phyloP scores from a whole-genome alignment of 352 stramenopile species.

The Pseudoperonospora humuli region DNA sequence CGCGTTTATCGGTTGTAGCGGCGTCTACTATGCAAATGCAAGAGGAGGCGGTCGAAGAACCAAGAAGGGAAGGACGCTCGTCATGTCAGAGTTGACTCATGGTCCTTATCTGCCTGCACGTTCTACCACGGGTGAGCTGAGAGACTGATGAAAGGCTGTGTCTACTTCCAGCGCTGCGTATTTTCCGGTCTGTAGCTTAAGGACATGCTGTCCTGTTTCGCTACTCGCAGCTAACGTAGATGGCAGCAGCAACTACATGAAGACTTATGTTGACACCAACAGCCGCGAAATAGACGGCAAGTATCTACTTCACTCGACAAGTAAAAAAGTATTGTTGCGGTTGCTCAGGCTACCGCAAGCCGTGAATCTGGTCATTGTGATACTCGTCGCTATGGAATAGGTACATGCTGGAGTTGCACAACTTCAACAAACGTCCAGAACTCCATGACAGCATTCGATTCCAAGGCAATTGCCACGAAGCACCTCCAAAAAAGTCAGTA shows the following conservation, averaged over 20 bases:
- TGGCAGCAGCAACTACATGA: conserved; percentile 6
- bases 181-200: conserved; percentile 8
- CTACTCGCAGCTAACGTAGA: conserved; percentile 9
- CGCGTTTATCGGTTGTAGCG: conserved; percentile 19
- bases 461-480: conserved; percentile 42
- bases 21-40: conserved; percentile 43
- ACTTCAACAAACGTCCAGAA: conserved; percentile 29
- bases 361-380: conserved; percentile 19
- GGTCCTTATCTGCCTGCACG: conserved; percentile 44
- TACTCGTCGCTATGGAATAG: too few relatives aligned
- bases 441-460: conserved; percentile 31
- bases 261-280: conserved; percentile 15
- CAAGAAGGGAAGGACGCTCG: conserved; percentile 83
- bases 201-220: conserved; percentile 14
- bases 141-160: conserved; percentile 33
- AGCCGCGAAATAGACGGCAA: conserved; percentile 35
- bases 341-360: neutral
- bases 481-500: conserved; percentile 89
- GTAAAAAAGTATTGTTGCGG: conserved; percentile 5
- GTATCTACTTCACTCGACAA: conserved; percentile 38
- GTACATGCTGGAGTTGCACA: conserved; percentile 7
- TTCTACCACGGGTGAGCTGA: conserved; percentile 35
- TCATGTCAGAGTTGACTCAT: conserved; percentile 20
- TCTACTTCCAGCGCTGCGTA: neutral
- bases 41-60: conserved; percentile 42